phyloP scores from a whole-genome alignment of 2,329 filamentous ascomycete genomes.

The Ophiocordyceps robertsii region DNA sequence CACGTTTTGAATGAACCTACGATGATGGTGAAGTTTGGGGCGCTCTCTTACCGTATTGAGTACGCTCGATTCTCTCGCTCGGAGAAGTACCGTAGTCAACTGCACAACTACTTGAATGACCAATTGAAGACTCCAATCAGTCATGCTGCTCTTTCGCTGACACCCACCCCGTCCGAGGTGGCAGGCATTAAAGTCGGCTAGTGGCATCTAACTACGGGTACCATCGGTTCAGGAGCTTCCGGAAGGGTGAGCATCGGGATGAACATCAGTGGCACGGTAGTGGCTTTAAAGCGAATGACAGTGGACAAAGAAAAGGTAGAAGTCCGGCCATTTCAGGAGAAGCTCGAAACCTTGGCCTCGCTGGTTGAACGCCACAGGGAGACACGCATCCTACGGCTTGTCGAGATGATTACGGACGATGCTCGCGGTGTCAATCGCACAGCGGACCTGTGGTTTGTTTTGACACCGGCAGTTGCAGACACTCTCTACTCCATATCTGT shows the following conservation, averaged over 20 bases:
- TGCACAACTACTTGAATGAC: neutral
- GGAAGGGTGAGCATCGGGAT: neutral
- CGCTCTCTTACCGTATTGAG: neutral
- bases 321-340: neutral
- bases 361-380: neutral
- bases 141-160: neutral
- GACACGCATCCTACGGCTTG: neutral
- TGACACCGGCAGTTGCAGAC: neutral
- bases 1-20: neutral
- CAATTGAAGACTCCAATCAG: neutral
- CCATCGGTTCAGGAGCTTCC: neutral
- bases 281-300: neutral
- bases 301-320: neutral
- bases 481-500: no score
- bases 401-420: neutral
- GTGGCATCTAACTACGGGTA: neutral
- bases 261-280: neutral
- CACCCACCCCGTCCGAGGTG: neutral
- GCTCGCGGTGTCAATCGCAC: neutral
- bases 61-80: neutral
- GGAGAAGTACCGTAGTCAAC: neutral
- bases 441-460: neutral
- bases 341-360: neutral
- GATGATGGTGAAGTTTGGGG: neutral
- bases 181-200: neutral